phyloP scores from a whole-genome alignment of 2,329 filamentous ascomycete species.

The Ophiocordyceps unilateralis region DNA sequence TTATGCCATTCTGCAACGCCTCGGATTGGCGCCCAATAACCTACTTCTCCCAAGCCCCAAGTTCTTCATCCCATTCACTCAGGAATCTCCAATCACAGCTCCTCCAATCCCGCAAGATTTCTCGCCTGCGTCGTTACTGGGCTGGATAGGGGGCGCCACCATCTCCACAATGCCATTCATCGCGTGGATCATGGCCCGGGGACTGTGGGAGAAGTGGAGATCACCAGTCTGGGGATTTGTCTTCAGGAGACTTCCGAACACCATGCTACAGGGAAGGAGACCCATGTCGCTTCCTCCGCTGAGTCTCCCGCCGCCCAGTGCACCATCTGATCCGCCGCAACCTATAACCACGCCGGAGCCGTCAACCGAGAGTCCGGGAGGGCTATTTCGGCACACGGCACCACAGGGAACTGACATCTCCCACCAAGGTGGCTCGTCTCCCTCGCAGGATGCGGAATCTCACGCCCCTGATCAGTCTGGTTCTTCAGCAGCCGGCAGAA shows the following conservation, averaged over 20 bases:
- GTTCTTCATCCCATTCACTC: constrained; percentile 38
- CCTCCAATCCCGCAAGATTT: constrained; percentile 25
- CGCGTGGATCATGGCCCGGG: constrained; percentile 25
- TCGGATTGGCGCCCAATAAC: constrained; percentile 25
- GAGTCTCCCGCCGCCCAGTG: constrained; percentile 5
- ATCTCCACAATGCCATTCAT: constrained; percentile 29
- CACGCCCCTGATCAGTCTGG: constrained; percentile 10
- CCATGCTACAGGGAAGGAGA: constrained; percentile 12
- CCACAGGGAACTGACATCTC: neutral
- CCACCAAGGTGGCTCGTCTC: constrained; percentile 4
- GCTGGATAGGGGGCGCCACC: constrained; percentile 25
- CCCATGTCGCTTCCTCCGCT: constrained; percentile 6
- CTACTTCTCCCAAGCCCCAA: constrained; percentile 24
- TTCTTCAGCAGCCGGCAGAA: constrained; percentile 17
- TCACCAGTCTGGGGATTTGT: constrained; percentile 21
- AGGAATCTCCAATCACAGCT: constrained; percentile 29
- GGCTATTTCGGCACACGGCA: neutral
- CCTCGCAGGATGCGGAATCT: constrained; percentile 13
- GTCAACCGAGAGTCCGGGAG: neutral
- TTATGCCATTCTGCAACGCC: constrained; percentile 33
- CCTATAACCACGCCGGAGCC: constrained; percentile 1
- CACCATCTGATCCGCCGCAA: constrained; percentile 3
- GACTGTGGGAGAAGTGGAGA: constrained; percentile 18
- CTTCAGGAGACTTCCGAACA: constrained; percentile 21
- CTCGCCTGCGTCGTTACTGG: constrained; percentile 17